Conservation (phyloP, 2,329 filamentous ascomycete genomes). For the Calonectria hongkongensis region DNA sequence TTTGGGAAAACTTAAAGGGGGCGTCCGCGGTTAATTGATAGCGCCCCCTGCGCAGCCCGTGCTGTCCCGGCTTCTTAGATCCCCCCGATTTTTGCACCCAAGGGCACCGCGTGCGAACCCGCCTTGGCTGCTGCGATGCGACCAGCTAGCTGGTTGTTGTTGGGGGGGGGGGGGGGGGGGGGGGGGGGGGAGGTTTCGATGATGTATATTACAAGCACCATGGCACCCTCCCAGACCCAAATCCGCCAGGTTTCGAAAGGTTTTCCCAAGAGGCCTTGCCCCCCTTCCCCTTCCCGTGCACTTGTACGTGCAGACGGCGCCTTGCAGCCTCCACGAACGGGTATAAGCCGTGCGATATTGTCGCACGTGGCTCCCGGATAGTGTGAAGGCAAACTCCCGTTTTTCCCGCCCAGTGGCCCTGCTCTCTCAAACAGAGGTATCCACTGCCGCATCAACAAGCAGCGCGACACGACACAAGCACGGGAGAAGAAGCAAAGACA, state of each 20-base stretch:
- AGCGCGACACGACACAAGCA: neutral
- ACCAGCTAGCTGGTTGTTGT: neutral
- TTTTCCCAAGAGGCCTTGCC: too few species aligned
- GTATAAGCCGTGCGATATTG: constrained; percentile 35
- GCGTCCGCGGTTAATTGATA: constrained; percentile 23
- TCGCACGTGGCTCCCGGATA: constrained; percentile 29
- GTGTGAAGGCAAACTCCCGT: constrained; percentile 23
- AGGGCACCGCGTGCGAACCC: neutral
- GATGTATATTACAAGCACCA: neutral
- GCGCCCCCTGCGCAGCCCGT: constrained; percentile 9
- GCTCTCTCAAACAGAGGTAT: neutral
- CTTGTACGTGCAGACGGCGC: neutral
- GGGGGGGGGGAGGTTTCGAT: neutral
- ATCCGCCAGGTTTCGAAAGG: too few species aligned
- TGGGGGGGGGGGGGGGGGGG: neutral
- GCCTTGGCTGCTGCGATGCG: neutral
- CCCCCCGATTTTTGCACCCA: neutral
- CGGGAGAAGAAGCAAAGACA: neutral
- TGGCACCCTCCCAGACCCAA: neutral
- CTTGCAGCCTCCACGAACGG: constrained; percentile 20
- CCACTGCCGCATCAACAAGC: neutral
- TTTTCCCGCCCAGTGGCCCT: neutral
- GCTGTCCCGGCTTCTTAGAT: constrained; percentile 16
- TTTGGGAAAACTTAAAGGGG: constrained; percentile 22
- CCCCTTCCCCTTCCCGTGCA: too few species aligned